phyloP scores from a whole-genome alignment of 192 early-diverging fungal species.

The Coemansia sp. region DNA sequence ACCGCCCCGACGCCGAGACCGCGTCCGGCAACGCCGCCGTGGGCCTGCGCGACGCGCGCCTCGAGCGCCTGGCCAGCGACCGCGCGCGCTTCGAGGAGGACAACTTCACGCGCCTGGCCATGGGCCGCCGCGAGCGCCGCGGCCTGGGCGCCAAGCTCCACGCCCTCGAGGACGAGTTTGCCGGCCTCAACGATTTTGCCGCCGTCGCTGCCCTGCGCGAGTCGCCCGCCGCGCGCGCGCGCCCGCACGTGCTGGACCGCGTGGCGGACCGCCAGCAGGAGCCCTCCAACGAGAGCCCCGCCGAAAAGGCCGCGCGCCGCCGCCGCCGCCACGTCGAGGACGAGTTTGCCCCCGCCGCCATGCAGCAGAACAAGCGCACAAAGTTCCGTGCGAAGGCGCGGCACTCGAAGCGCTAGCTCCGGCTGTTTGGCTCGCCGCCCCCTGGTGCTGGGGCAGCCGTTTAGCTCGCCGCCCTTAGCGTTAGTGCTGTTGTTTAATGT shows the following conservation, averaged over 20 bases:
- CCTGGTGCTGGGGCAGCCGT: constrained; percentile 3
- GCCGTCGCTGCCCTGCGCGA: constrained; percentile 35
- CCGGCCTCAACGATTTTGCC: constrained; percentile 56
- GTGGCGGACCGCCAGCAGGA: constrained; percentile 20
- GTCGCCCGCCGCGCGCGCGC: constrained; percentile 6
- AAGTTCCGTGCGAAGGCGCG: constrained; percentile 37
- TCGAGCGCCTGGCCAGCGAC: constrained; percentile 61
- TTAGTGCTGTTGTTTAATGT: background rate
- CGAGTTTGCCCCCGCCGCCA: constrained; percentile 4
- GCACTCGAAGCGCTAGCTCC: too few species aligned
- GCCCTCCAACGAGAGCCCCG: constrained; percentile 35
- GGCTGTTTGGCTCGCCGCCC: too few species aligned
- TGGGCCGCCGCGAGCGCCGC: constrained; percentile 73
- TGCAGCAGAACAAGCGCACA: constrained; percentile 14
- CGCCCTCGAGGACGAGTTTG: constrained; percentile 81
- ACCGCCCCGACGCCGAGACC: constrained; percentile 75
- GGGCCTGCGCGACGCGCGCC: constrained; percentile 51
- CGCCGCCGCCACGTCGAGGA: constrained; percentile 29
- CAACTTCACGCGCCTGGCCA: constrained; percentile 73
- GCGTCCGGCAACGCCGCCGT: constrained; percentile 69
- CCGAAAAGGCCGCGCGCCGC: constrained; percentile 37
- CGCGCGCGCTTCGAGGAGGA: constrained; percentile 79
- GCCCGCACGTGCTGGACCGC: constrained; percentile 39
- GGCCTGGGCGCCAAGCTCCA: constrained; percentile 55
- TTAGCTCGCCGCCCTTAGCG: background rate